Percentiles rank a stretch among this genome's conserved stretches.
These are phyloP conservation scores for Barnettozyma californica DNA, from an alignment of 805 yeast genomes.

Conservation along the genomic window DNA sequence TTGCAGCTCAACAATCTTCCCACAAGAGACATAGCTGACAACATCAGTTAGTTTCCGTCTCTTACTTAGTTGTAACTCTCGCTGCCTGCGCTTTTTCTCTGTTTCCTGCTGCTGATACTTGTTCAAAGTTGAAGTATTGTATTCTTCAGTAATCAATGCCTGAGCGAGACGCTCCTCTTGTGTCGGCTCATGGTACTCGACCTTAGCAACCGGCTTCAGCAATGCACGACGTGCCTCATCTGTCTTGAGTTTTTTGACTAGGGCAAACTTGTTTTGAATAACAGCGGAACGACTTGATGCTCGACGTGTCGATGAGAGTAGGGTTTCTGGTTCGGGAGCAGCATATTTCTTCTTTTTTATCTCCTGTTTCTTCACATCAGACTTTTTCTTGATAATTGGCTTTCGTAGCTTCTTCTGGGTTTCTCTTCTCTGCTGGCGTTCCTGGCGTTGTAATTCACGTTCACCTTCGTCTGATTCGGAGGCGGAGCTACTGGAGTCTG, in stretches of 20 bases:
- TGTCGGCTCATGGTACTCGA: conserved; percentile 38
- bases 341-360: conserved; percentile 30
- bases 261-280: conserved; percentile 68
- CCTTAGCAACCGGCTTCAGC: conserved; percentile 36
- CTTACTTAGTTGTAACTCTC: conserved; percentile 63
- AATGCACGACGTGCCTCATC: conserved; percentile 55
- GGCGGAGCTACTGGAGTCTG: conserved; percentile 1
- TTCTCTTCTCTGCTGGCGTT: conserved; percentile 30
- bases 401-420: conserved; percentile 24
- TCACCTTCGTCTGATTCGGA: conserved; percentile 64
- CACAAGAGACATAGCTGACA: conserved; percentile 44
- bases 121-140: conserved; percentile 67
- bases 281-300: conserved; percentile 77
- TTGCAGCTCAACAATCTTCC: conserved; percentile 51
- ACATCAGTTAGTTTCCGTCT: conserved; percentile 57
- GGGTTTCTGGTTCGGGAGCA: conserved; percentile 43
- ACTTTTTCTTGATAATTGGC: conserved; percentile 30
- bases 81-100: conserved; percentile 69
- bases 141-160: conserved; percentile 80
- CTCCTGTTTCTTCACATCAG: conserved; percentile 20
- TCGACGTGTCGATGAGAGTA: conserved; percentile 52
- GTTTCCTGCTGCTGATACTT: conserved; percentile 81
- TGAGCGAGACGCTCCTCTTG: conserved; percentile 52
- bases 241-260: conserved; percentile 63
- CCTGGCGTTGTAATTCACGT: conserved; percentile 47